Base-by-base conservation (phyloP, 1,139 yeast genomes). In the Sugiyamaella grinbergsii region DNA sequence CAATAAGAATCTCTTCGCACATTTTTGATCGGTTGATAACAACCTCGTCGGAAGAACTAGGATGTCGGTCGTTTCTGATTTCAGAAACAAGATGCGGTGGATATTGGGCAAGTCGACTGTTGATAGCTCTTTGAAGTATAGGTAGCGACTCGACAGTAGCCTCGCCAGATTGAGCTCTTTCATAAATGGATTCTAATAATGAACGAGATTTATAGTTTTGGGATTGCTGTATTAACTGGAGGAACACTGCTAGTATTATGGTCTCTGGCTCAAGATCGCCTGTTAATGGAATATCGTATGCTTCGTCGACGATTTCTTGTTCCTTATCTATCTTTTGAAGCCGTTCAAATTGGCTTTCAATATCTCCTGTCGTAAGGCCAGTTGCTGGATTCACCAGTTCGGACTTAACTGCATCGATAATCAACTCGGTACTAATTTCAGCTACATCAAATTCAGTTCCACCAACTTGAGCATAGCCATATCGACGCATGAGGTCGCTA, bases 371-470 rank as follows among this genome's bases (percentile, higher is more conserved):
- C 24, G 52, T 50, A 8, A 57, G 39, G 15, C 53, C 44, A 39
- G 55, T 41, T 42, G 56, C 38, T 10, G 58, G 48, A 45, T 51
- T 37, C 6, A 47, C 45, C 16, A 42, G 19, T 5, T 42, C 42
- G 13, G 46, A 44, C 26, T 43, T 50, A 8, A 57, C 49, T 4
- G 60, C 55, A 13, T 55, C 54, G 10, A 54, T 60, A 28, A 68
- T 55, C 34, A 60, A 52, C 20, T 56, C 54, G 19, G 58, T 61
- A 6, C 55, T 49, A 24, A 93, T 63, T 65, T 93, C 98, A 5
- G 85, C 96, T 60, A 87, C 85, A 65, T 93, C 98, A 64, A 74
- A 81, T 47, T 78, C 79, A 0, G 96, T 87, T 0, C 91, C 91
- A 10, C 75, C 76, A 53, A 74, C 68, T 67, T 93, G 97, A 19